phyloP scores from a whole-genome alignment of 2,329 filamentous ascomycete genomes.

The Fusarium hainanense region DNA sequence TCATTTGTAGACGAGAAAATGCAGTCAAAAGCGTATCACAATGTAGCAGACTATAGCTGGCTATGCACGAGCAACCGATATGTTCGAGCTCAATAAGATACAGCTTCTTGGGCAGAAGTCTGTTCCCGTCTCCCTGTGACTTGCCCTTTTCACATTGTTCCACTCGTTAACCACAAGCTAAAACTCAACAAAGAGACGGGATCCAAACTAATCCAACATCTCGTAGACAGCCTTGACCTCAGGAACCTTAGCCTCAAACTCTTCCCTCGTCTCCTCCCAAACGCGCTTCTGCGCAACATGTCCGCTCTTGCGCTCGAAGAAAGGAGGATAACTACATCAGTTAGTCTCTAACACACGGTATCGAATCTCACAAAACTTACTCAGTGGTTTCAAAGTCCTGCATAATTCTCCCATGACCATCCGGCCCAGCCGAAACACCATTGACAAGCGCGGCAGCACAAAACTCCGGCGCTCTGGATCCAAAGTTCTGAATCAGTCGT shows the following conservation, averaged over 20 bases:
- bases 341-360: neutral
- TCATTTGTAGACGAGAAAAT: too few species aligned
- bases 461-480: constrained; percentile 50
- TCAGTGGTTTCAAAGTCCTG: constrained; percentile 51
- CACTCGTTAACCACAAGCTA: neutral
- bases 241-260: constrained; percentile 41
- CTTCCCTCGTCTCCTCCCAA: constrained; percentile 41
- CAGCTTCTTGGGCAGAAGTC: too few species aligned
- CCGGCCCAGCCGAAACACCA: constrained; percentile 48
- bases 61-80: fast-evolving
- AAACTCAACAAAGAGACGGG: neutral
- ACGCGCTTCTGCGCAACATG: constrained; percentile 39
- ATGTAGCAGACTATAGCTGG: too few species aligned
- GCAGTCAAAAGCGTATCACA: too few species aligned
- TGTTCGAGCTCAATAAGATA: too few species aligned
- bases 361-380: constrained; percentile 41
- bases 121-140: too few species aligned
- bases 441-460: constrained; percentile 54
- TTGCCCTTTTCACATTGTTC: neutral
- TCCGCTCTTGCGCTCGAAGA: constrained; percentile 49
- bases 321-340: constrained; percentile 49
- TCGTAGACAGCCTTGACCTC: constrained; percentile 42
- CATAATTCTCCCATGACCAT: constrained; percentile 52
- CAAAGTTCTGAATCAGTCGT: constrained; percentile 53
- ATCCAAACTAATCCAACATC: constrained; percentile 24